phyloP scores from a whole-genome alignment of 2,329 filamentous ascomycete genomes.

The Fusarium newnesense region DNA sequence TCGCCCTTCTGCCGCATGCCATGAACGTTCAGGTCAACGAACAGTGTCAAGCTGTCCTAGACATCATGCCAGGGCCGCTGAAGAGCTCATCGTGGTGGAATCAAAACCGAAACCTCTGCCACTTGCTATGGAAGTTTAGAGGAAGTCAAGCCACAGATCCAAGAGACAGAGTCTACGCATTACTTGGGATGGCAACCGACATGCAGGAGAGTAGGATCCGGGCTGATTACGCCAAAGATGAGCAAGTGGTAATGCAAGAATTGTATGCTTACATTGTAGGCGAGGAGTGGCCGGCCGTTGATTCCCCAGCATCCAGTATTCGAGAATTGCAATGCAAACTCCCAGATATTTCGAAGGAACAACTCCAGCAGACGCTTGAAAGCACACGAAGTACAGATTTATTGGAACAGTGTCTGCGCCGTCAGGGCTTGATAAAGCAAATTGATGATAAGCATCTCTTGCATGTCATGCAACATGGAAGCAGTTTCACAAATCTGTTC shows the following conservation, averaged over 20 bases:
- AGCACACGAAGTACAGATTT: no score
- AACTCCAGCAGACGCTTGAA: no score
- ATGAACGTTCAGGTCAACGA: accelerated
- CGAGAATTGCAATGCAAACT: no score
- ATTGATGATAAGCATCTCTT: no score
- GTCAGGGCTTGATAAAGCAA: no score
- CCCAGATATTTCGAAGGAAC: no score
- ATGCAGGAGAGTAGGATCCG: accelerated
- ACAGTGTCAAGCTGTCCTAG: constrained; percentile 26
- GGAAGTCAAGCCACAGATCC: constrained; percentile 4
- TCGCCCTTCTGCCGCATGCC: not conserved
- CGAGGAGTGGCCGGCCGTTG: no score
- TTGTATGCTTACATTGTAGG: not conserved
- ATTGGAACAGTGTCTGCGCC: no score
- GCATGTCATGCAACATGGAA: no score
- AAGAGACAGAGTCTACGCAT: constrained; percentile 9
- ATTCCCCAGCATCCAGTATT: no score
- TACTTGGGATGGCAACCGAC: constrained; percentile 10
- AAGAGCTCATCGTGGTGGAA: constrained; percentile 9
- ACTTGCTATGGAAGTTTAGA: not conserved
- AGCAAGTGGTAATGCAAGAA: not conserved
- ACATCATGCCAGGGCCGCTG: constrained; percentile 9
- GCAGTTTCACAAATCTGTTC: no score
- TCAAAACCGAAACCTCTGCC: constrained; percentile 1
- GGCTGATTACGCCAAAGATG: not conserved